Evolutionary conservation across 192 early-diverging fungal species (phyloP), one percentile per base, ranked within the genome.

Genomic region (Linnemannia schmuckeri): DNA sequence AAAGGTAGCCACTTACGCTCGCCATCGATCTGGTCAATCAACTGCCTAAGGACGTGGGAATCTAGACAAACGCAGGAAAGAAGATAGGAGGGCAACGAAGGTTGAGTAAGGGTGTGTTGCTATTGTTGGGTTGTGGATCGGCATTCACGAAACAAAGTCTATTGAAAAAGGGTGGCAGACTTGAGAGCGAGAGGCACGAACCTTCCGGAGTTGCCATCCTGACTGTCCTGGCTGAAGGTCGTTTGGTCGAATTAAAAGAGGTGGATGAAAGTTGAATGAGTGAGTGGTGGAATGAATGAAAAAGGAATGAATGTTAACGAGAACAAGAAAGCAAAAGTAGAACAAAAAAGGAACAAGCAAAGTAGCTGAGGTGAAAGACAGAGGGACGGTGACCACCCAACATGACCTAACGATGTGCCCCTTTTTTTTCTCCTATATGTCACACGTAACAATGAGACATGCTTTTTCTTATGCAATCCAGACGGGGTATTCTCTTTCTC

Each of bases 21-120:
- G 40, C 85, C 80, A 22, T 87, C 85, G 52, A 87, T 87, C 41
- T 87, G 85, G 44, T 87, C 79, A 63, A 87, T 77, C 38, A 87
- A 35, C 54, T 87, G 85, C 66, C 80, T 57, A 38, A 87, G 72
- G 66, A 87, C 85, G 75, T 75, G 74, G 30, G 85, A 87, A 75
- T 87, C 85, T 81, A 75, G 12, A 46, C 18, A 17, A 46, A 52
- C 15, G 30, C 0, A 15, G 24, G 61, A 15, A 66, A 13, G 12
- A 33, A 30, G 61, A 35, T 10, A 27, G 27, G 15, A 33, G 4
- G 10, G 12, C 61, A 66, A 66, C 27, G 55, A 61, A 57, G n/a
- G 55, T n/a, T 61, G 61, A 33, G 30, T 4, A 46, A 15, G 72
- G 17, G 72, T 4, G 27, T 22, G 42, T 38, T 6, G 42, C 5